phyloP scores from a whole-genome alignment of 176 grass and related monocot genomes.

The Oryza officinalis region DNA sequence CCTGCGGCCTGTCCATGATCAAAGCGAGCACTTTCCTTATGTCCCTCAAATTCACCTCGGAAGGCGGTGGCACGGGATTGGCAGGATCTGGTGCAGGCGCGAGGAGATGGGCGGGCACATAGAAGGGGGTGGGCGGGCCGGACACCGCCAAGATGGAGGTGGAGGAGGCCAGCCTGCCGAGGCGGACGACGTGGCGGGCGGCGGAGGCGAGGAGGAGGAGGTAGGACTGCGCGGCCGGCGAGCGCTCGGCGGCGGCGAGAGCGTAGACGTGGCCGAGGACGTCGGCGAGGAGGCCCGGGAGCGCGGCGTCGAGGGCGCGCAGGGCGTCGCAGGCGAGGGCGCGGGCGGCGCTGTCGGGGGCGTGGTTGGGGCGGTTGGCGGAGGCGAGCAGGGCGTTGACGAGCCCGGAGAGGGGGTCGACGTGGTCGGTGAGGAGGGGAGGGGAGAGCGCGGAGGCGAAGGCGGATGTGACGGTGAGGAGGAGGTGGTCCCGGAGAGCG shows the following conservation, averaged over 20 bases:
- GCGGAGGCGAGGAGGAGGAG: constrained; percentile 76
- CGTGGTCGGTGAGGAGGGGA: constrained; percentile 14
- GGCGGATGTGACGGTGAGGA: constrained; percentile 68
- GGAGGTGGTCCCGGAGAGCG: constrained; percentile 60
- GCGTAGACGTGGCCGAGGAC: constrained; percentile 63
- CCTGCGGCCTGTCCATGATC: constrained; percentile 72
- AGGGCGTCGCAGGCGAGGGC: constrained; percentile 81
- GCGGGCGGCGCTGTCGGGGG: constrained; percentile 73
- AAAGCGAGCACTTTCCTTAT: constrained; percentile 73
- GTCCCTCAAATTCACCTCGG: constrained; percentile 78
- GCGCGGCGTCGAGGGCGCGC: constrained; percentile 61
- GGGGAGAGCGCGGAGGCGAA: constrained; percentile 63
- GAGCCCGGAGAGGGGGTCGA: constrained; percentile 13
- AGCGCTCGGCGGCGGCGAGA: constrained; percentile 74
- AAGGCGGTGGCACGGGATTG: constrained; percentile 20
- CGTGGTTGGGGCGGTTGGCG: constrained; percentile 78
- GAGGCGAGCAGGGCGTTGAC: constrained; percentile 53
- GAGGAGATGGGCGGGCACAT: constrained; percentile 46
- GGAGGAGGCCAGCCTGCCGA: constrained; percentile 52
- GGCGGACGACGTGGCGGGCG: constrained; percentile 53
- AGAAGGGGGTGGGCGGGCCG: constrained; percentile 63
- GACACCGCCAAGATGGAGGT: constrained; percentile 67
- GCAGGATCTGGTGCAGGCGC: not conserved
- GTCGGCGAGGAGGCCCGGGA: constrained; percentile 71
- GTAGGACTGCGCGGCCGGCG: constrained; percentile 80